These are phyloP conservation scores for Botryotinia narcissicola DNA, from an alignment of 2,329 filamentous ascomycete genomes.

Conservation along the genomic window DNA sequence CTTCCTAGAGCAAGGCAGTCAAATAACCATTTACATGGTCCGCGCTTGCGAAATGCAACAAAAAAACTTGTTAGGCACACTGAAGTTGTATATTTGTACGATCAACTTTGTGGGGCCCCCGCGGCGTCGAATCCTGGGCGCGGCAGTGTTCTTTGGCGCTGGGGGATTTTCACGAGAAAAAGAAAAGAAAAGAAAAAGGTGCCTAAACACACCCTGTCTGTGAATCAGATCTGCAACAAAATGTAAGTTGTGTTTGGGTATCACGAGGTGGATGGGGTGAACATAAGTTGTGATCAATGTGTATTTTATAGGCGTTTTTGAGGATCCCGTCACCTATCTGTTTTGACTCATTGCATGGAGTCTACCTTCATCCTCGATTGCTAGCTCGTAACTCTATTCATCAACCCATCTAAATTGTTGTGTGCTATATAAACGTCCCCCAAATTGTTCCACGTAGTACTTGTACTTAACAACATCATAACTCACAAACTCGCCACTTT, in stretches of 20 bases:
- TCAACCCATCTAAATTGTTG: neutral
- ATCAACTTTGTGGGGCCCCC: too few relatives aligned
- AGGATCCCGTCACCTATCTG: neutral
- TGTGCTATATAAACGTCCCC: neutral
- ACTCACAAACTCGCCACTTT: neutral
- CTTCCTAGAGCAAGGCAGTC: neutral
- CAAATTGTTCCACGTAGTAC: neutral
- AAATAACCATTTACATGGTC: neutral
- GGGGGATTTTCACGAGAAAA: neutral
- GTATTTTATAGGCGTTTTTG: neutral
- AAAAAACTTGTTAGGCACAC: neutral
- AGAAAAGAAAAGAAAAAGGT: neutral
- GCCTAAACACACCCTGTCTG: neutral
- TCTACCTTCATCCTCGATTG: neutral
- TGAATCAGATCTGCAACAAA: neutral
- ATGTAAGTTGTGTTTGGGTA: neutral
- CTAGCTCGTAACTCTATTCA: neutral
- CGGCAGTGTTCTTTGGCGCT: neutral
- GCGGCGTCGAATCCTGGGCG: neutral
- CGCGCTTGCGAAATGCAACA: neutral
- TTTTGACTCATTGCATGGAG: neutral
- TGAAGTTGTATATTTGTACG: neutral
- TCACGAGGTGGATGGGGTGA: too few relatives aligned
- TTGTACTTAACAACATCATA: slow-evolving; percentile 9
- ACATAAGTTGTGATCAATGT: neutral